A percentile compares a stretch with the other conserved stretches of the same genome.
Evolutionary conservation across 164 flowering plant species (phyloP).

Genomic region (Stephania cephalantha): DNA sequence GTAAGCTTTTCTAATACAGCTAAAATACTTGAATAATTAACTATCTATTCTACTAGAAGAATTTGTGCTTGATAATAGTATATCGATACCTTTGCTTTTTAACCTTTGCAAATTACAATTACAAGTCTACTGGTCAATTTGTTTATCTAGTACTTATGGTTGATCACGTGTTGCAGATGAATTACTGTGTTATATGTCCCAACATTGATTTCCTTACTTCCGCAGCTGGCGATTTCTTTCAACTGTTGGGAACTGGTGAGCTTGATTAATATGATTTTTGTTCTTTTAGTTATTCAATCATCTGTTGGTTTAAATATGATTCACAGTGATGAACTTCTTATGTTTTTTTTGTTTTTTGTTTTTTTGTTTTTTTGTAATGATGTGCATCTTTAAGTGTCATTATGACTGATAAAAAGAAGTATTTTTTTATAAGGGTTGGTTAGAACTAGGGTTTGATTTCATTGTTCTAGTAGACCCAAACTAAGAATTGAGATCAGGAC

Average conservation of each 20-base stretch:
- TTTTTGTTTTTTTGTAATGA: too few relatives aligned
- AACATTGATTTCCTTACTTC: slow-evolving; percentile 83
- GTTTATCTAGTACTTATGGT: background rate
- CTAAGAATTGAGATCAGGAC: too few relatives aligned
- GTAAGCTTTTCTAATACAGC: slow-evolving; percentile 36
- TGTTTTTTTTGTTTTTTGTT: too few relatives aligned
- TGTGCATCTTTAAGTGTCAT: background rate
- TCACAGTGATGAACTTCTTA: background rate
- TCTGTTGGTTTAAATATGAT: background rate
- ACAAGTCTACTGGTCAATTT: background rate
- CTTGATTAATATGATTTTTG: slow-evolving; percentile 10
- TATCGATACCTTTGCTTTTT: background rate
- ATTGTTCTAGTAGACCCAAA: too few relatives aligned
- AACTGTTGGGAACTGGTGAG: slow-evolving; percentile 94
- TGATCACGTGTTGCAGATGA: slow-evolving; percentile 54
- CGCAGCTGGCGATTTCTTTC: slow-evolving; percentile 94
- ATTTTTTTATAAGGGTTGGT: too few relatives aligned
- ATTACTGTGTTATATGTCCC: slow-evolving; percentile 78
- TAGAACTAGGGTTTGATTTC: too few relatives aligned
- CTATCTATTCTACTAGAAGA: background rate
- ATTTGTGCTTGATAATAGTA: background rate
- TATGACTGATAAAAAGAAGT: background rate
- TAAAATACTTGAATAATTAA: background rate
- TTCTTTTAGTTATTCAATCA: background rate
- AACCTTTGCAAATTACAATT: background rate